phyloP scores from a whole-genome alignment of 2,329 filamentous ascomycete species.

The Aspergillaceae sp. region DNA sequence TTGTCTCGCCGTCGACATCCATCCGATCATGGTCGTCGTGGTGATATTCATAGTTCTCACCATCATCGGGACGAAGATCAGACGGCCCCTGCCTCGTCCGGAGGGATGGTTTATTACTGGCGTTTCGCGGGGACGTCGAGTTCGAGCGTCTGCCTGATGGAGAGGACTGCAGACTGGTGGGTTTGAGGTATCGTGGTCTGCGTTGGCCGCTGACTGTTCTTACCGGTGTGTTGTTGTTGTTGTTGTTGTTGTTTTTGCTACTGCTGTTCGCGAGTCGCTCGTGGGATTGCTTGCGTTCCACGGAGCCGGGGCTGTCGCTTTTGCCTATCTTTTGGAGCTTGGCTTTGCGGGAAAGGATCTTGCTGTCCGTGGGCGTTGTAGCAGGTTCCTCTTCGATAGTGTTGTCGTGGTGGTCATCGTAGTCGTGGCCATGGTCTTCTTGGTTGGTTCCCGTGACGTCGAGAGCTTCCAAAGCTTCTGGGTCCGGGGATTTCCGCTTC shows the following conservation, averaged over 20 bases:
- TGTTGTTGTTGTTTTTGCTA: neutral
- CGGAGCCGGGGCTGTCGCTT: conserved; percentile 26
- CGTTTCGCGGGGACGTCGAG: conserved; percentile 4
- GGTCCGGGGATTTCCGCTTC: conserved; percentile 28
- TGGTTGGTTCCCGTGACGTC: neutral
- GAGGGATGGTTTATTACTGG: neutral
- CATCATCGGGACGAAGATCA: conserved; percentile 13
- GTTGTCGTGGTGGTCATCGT: neutral
- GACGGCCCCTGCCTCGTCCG: conserved; percentile 17
- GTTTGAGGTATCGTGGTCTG: conserved; percentile 4
- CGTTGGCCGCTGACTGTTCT: neutral
- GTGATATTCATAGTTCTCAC: conserved; percentile 8
- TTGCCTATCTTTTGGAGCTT: conserved; percentile 16
- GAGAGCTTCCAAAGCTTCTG: conserved; percentile 13
- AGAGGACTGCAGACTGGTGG: conserved; percentile 12
- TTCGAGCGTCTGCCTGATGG: conserved; percentile 10
- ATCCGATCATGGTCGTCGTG: too few relatives aligned
- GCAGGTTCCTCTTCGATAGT: neutral
- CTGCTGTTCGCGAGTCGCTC: too few relatives aligned
- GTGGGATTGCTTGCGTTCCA: conserved; percentile 19
- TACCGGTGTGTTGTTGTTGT: neutral
- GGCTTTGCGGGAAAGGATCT: conserved; percentile 1
- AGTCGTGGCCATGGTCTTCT: neutral
- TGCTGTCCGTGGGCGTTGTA: neutral
- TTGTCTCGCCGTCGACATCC: neutral